phyloP scores from a whole-genome alignment of 805 yeast species.

The Wilhelminamyces savonicus region DNA sequence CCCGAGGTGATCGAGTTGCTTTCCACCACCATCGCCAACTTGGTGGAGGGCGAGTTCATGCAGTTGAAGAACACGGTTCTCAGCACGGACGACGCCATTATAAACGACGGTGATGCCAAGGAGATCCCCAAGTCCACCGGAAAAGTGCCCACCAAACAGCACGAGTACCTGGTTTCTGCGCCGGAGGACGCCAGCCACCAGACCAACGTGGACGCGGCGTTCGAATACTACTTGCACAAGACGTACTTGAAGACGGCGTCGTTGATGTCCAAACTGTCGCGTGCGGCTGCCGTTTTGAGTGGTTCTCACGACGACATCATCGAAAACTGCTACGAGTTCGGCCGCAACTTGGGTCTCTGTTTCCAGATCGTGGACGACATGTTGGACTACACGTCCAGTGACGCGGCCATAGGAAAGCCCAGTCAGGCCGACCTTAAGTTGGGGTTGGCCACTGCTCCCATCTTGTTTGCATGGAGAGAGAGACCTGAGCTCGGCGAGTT shows the following conservation, averaged over 20 bases:
- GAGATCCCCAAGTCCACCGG: conserved; percentile 54
- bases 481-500: conserved; percentile 79
- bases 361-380: conserved; percentile 96
- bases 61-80: conserved; percentile 90
- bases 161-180: conserved; percentile 46
- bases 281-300: conserved; percentile 89
- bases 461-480: conserved; percentile 87
- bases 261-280: conserved; percentile 84
- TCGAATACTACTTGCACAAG: conserved; percentile 91
- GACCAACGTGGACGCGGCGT: conserved; percentile 76
- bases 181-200: conserved; percentile 43
- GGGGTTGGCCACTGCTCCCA: conserved; percentile 97
- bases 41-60: conserved; percentile 99
- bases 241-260: conserved; percentile 95
- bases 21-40: conserved; percentile 92
- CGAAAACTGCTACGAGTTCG: conserved; percentile 85
- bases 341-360: conserved; percentile 88
- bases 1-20: conserved; percentile 96
- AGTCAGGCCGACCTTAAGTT: conserved; percentile 90
- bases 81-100: conserved; percentile 31
- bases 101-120: conserved; percentile 39
- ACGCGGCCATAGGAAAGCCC: conserved; percentile 85
- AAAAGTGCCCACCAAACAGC: conserved; percentile 52
- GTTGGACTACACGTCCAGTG: conserved; percentile 89
- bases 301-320: conserved; percentile 74